phyloP scores from a whole-genome alignment of 2,329 filamentous ascomycete species.

The Sporothrix humicola region DNA sequence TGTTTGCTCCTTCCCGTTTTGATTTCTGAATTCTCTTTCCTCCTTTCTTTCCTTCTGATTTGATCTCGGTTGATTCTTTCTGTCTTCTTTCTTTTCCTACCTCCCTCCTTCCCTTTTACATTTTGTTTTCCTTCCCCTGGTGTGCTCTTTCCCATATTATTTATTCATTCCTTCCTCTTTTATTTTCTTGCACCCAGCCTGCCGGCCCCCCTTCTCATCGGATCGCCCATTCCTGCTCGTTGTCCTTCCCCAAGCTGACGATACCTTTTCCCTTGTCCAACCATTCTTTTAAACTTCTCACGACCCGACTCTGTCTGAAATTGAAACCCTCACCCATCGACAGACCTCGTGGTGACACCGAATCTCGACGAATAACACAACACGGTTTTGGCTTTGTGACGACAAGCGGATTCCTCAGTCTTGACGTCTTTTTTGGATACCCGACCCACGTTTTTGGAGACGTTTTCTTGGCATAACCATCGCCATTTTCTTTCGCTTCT shows the following conservation, averaged over 20 bases:
- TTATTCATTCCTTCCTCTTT: background rate
- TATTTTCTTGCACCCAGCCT: background rate
- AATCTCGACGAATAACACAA: conserved; percentile 15
- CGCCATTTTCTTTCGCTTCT: background rate
- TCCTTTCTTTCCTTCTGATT: conserved; percentile 20
- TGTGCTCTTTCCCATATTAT: background rate
- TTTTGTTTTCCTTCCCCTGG: background rate
- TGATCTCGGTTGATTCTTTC: background rate
- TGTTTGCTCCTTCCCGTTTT: conserved; percentile 16
- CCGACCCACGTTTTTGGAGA: background rate
- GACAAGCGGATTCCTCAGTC: no score
- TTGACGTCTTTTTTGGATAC: background rate
- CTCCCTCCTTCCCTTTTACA: background rate
- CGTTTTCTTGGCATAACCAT: background rate
- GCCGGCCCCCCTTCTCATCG: background rate
- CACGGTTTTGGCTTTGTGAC: background rate
- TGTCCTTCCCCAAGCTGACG: conserved; percentile 3
- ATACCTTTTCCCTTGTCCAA: conserved; percentile 15
- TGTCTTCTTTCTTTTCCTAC: background rate
- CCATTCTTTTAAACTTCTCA: background rate
- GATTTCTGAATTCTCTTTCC: conserved; percentile 2
- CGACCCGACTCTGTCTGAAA: background rate
- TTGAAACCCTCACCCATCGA: background rate
- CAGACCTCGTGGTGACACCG: background rate
- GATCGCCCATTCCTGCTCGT: background rate